phyloP scores from a whole-genome alignment of 345 rosid genomes.

The Theobroma cacao region DNA sequence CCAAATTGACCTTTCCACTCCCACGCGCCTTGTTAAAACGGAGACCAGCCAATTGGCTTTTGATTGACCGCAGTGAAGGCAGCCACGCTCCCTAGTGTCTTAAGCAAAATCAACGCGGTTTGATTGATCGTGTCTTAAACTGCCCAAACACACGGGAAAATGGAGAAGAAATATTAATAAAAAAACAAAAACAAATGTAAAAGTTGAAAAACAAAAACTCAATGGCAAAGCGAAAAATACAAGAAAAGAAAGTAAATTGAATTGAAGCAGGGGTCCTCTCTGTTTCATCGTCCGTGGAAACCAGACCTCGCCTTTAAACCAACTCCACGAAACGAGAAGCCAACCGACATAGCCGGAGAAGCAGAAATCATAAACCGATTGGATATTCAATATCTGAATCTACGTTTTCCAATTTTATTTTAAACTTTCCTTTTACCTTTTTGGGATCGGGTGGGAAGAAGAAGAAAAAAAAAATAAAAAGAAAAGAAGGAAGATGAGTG shows the following conservation, averaged over 20 bases:
- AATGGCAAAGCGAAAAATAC: not conserved
- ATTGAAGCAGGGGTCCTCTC: constrained; percentile 16
- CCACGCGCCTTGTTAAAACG: not conserved
- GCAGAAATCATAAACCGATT: not conserved
- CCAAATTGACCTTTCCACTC: not conserved
- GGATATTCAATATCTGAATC: not conserved
- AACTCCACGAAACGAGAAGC: constrained; percentile 1
- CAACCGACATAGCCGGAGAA: not conserved
- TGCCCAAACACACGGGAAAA: not conserved
- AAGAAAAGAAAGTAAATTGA: not conserved
- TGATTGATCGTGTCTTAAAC: not conserved
- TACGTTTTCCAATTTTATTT: not conserved
- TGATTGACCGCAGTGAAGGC: not conserved
- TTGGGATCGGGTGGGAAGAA: constrained; percentile 19
- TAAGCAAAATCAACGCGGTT: constrained; percentile 5
- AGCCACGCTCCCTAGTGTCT: not conserved
- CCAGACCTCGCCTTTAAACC: constrained; percentile 3
- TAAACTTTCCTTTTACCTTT: not conserved
- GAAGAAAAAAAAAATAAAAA: not conserved
- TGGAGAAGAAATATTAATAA: not conserved
- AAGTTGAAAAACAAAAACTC: not conserved
- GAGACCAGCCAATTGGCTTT: not conserved
- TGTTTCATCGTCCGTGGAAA: constrained; percentile 25
- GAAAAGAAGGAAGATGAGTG: constrained; percentile 45
- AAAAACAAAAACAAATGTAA: not conserved